These are phyloP conservation scores for Leccinum arenicola DNA, from an alignment of 768 basidiomycete species.

Conservation along the genomic window DNA sequence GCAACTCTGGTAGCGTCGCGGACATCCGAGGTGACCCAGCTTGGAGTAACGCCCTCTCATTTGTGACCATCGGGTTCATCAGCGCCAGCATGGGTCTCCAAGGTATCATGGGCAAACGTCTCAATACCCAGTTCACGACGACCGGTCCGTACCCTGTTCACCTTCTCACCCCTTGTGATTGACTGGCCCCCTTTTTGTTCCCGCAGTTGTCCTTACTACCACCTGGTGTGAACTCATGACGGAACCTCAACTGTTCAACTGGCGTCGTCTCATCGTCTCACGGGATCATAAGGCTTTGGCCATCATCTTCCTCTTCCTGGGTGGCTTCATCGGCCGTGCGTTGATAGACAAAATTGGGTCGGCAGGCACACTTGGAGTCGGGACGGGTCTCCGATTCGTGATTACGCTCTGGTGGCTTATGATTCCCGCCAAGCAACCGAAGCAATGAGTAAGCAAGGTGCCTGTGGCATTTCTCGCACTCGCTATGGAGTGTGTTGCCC, in stretches of 20 bases:
- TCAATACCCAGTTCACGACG: constrained; percentile 77
- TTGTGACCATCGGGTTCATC: constrained; percentile 73
- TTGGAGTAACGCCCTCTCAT: constrained; percentile 67
- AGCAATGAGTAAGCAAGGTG: not conserved
- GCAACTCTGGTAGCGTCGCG: constrained; percentile 54
- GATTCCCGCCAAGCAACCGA: constrained; percentile 39
- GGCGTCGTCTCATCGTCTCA: constrained; percentile 48
- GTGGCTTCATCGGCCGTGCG: constrained; percentile 66
- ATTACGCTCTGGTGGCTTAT: constrained; percentile 66
- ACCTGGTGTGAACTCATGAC: constrained; percentile 88
- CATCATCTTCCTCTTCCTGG: constrained; percentile 66
- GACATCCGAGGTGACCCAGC: constrained; percentile 56
- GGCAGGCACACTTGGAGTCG: constrained; percentile 64
- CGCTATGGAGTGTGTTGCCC: not conserved
- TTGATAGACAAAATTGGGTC: constrained; percentile 59
- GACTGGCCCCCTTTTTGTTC: not conserved
- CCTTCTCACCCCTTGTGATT: not conserved
- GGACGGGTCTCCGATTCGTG: constrained; percentile 57
- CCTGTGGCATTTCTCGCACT: not conserved
- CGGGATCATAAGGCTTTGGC: constrained; percentile 75
- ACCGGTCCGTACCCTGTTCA: constrained; percentile 48
- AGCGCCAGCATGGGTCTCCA: constrained; percentile 77
- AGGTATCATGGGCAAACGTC: constrained; percentile 79
- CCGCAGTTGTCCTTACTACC: constrained; percentile 74
- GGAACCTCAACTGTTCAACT: constrained; percentile 70